Base-by-base conservation (phyloP, 768 basidiomycete species). In the Terana coerulea region DNA sequence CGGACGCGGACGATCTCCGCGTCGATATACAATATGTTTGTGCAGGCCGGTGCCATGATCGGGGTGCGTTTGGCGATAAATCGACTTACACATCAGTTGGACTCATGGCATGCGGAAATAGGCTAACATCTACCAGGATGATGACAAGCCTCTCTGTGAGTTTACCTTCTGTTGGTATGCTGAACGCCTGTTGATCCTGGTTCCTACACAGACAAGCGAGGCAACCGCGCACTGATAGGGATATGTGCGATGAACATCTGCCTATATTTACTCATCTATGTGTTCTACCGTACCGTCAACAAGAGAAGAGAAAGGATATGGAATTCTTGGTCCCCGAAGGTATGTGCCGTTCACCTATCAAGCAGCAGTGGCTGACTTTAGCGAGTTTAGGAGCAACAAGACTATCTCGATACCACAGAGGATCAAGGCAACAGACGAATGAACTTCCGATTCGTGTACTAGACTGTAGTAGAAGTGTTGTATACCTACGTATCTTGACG, bases 381-480 rank as follows among this genome's bases (percentile, higher is more conserved):
- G 9, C 45, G 2, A 7, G 19, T 35, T 22, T 53, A 83, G 81
- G 75, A 83, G 60, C 79, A 77, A 59, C 69, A 74, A 43, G 67
- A 78, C n/a, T 87, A 87, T 62, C 59, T 85, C 1, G 73, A 75
- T 43, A 84, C 74, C 19, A 83, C 84, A 15, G 75, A 71, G 31
- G 83, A 87, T 46, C 64, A 76, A 59, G 82, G 83, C 19, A 86
- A 83, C 59, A 59, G 73, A 51, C 66, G 80, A 36, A 63, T 85
- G 57, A 81, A 85, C 58, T 85, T 85, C 69, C 71, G 80, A n/a
- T 85, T 85, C 54, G 79, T 74, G 1, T 81, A 84, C 61, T 83
- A 58, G 47, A 15, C 12, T 17, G n/a, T 29, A 39, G 15, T n/a
- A n/a, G n/a, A n/a, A n/a, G n/a, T n/a, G n/a, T n/a, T n/a, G n/a